Evolutionary conservation across 345 rosid genomes (phyloP), one percentile per base, ranked within the genome.

Genomic region (Erucastrum elatum): DNA sequence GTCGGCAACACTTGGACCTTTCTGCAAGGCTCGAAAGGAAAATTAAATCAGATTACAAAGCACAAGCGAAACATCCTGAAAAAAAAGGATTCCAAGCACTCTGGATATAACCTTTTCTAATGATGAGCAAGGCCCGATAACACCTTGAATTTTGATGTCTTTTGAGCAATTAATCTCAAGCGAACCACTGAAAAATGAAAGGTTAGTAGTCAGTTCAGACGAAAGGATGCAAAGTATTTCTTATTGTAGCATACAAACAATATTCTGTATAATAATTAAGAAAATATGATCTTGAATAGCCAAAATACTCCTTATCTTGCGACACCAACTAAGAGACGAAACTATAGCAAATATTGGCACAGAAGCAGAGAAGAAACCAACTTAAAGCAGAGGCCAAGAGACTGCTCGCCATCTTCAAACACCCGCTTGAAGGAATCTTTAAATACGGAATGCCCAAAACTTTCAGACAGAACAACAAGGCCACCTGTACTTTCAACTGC

Each of bases 381-480:
- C 99, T 91, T 96, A 82, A 90, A 96, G 84, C 91, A 90, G 75
- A 93, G 94, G 65, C 96, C 98, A 75, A 93, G 97, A 81, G 98
- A 88, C 65, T 89, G 97, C 60, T 93, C 97, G 69, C 99, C 99
- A 59, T 88, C 86, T 85, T 91, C 93, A 83, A 96, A 96, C 51
- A 96, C 81, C 51, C 91, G 96, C 88, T 87, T 96, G 73, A 96
- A 93, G 77, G 99, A 96, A 80, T 90, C 93, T 84, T 90, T 96
- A 75, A 96, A 96, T 51, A 96, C 99, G 21, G 97, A 88, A 86
- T 93, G 99, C 72, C 98, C 99, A 84, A 96, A 96, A 86, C 99
- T 96, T 85, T 96, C 99, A 0, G 99, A 82, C 62, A 93, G 87
- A 82, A 96, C 99, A 83, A 88, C 98, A 64, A 93, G 94, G 41